Evolutionary conservation across 371 early-diverging fungal species (phyloP), one percentile per base, ranked within the genome.

Genomic region (Lichtheimia corymbifera): DNA sequence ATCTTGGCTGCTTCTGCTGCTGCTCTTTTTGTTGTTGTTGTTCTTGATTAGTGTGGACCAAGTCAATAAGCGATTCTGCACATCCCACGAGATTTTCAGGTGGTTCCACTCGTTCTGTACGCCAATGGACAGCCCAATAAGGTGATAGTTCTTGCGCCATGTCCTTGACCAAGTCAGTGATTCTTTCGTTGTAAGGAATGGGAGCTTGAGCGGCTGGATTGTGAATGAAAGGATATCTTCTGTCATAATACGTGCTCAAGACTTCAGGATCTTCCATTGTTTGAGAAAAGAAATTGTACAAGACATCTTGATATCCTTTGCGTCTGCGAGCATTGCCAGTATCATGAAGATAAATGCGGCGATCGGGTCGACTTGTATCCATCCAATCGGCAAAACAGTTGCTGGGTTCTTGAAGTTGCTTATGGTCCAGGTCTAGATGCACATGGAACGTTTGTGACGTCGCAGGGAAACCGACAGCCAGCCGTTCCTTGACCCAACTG

Each of bases 101-200:
- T 24, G 64, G 64, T 25, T 62, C 55, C n/a, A 72, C 62, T 2
- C 67, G 57, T 40, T 74, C 75, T 11, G 68, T 74, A 18, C 75
- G 69, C 75, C 75, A 74, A 55, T 74, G 75, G 7, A 74, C 66
- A 25, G 75, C 75, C 49, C 66, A 55, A 52, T 66, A 74, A 5
- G 72, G 72, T 3, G 64, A 53, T 4, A 74, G 27, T 12, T 56
- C 18, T 14, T 17, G 18, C 1, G 70, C 62, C n/a, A 71, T 54
- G 9, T 55, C 22, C 40, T 66, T 52, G 11, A 71, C 69, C 6
- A 65, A 17, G 1, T 35, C n/a, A 1, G 55, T 61, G 20, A 68
- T 53, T n/a, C 55, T 54, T 44, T 64, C 54, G 51, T 61, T 75
- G 62, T 75, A 75, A 4, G 71, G 65, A 41, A 75, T 66, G 11